These are phyloP conservation scores for Byssothecium circinans DNA, from an alignment of 2,329 filamentous ascomycete species.

Conservation along the genomic window DNA sequence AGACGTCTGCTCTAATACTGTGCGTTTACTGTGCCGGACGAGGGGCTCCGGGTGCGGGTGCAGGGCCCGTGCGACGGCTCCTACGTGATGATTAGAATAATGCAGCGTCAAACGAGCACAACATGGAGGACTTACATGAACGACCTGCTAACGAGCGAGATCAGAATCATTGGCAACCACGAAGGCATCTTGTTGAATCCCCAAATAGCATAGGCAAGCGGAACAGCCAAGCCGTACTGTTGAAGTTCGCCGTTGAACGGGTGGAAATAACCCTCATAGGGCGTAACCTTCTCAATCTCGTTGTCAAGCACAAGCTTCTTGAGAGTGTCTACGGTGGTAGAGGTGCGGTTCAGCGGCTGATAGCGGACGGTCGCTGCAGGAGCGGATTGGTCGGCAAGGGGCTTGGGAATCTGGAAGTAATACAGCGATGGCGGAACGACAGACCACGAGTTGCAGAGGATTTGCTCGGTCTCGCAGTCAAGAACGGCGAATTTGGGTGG, in stretches of 20 bases:
- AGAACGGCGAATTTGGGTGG: constrained; percentile 69
- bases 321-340: constrained; percentile 65
- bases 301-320: constrained; percentile 63
- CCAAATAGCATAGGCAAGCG: constrained; percentile 69
- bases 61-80: constrained; percentile 25
- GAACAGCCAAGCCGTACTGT: constrained; percentile 63
- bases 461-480: constrained; percentile 73
- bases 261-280: constrained; percentile 71
- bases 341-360: constrained; percentile 70
- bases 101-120: too few species aligned
- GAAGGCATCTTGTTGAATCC: constrained; percentile 61
- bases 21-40: constrained; percentile 15
- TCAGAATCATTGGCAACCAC: constrained; percentile 76
- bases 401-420: constrained; percentile 63
- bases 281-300: constrained; percentile 53
- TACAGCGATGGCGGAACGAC: constrained; percentile 66
- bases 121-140: constrained; percentile 66
- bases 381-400: constrained; percentile 64
- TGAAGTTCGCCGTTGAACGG: constrained; percentile 71
- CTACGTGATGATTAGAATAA: constrained; percentile 20
- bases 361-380: constrained; percentile 65
- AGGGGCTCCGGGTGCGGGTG: constrained; percentile 18
- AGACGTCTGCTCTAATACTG: too few species aligned
- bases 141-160: constrained; percentile 72
- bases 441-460: constrained; percentile 76